A percentile compares a stretch with the other conserved stretches of the same genome.
These are phyloP conservation scores for Penicillium sp. DNA, from an alignment of 2,329 filamentous ascomycete genomes.

Conservation along the genomic window DNA sequence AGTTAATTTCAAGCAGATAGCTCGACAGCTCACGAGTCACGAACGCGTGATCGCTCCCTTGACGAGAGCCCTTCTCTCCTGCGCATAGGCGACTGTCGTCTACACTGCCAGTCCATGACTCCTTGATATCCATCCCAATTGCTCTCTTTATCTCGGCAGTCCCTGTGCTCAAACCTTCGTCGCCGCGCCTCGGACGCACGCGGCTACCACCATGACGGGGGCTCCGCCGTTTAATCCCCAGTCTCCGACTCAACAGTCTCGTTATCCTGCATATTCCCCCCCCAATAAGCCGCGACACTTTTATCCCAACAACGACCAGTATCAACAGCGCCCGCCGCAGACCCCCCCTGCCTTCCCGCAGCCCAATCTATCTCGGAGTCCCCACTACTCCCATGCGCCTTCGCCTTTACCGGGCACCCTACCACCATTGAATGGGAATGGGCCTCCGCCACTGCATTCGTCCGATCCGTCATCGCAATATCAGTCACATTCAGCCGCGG, in stretches of 20 bases:
- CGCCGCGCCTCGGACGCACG: slow-evolving; percentile 37
- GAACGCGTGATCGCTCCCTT: slow-evolving; percentile 27
- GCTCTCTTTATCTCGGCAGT: slow-evolving; percentile 14
- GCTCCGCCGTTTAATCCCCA: slow-evolving; percentile 51
- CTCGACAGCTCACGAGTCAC: slow-evolving; percentile 18
- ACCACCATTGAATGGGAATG: slow-evolving; percentile 46
- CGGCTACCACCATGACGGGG: slow-evolving; percentile 49
- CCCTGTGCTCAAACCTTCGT: slow-evolving; percentile 23
- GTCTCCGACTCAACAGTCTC: slow-evolving; percentile 51
- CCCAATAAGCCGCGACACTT: slow-evolving; percentile 47
- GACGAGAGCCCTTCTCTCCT: slow-evolving; percentile 14
- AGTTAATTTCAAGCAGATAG: slow-evolving; percentile 23
- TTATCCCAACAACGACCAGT: slow-evolving; percentile 50
- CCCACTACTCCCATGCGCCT: slow-evolving; percentile 46
- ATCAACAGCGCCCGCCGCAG: slow-evolving; percentile 47
- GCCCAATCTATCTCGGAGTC: slow-evolving; percentile 44
- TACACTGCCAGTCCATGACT: slow-evolving; percentile 20
- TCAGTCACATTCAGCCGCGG: slow-evolving; percentile 37
- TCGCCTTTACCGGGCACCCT: slow-evolving; percentile 47
- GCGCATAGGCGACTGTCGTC: slow-evolving; percentile 25
- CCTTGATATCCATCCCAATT: slow-evolving; percentile 16
- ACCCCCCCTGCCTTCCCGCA: slow-evolving; percentile 48
- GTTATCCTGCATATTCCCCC: slow-evolving; percentile 49
- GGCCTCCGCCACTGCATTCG: slow-evolving; percentile 34
- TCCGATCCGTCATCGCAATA: slow-evolving; percentile 43